Base-by-base conservation (phyloP, 2,329 filamentous ascomycete genomes). In the Aureobasidium sp. region DNA sequence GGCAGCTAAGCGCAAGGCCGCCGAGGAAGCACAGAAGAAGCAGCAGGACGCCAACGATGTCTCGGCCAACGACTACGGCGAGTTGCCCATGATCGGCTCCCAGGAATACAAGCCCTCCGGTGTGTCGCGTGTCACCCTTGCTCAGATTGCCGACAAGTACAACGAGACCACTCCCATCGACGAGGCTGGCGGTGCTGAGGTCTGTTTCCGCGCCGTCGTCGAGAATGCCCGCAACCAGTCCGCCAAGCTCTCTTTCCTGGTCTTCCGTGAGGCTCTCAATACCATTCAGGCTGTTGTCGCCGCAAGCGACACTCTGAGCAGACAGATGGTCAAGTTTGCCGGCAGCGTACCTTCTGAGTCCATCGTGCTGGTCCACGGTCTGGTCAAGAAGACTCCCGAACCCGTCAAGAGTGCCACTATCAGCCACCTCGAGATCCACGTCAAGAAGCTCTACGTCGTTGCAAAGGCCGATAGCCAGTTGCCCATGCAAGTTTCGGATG, bases 311-410 rank as follows among this genome's bases (percentile, higher is more conserved):
- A 83, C 69, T 76, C 80, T 72, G 84, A 91, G 69, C 85, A 87
- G 86, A 73, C 91, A 90, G 76, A 97, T 97, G 93, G 90, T 97
- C 72, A 97, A 97, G 78, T 97, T 89, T 85, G 86, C 88, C 54
- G 85, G 84, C 52, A 82, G 79, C 47, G 77, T 96, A 67, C 88
- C 85, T 70, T 81, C 87, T 49, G 93, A 97, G 80, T 91, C 88
- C 68, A 91, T 89, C 68, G 86, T 97, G 30, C 79, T 86, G 44
- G 86, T 97, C 63, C 89, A 95, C 70, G 94, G 88, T 66, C 78
- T 82, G 36, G 87, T 97, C 59, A 84, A 91, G 80, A 88, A 88
- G 77, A 89, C 92, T 0, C 82, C 88, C 27, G 91, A 96, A 71
- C 89, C 90, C 3, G 89, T 97, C 73, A 94, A 95, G 78, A 94